phyloP scores from a whole-genome alignment of 2,329 filamentous ascomycete genomes.

The Trichoderma sp. region DNA sequence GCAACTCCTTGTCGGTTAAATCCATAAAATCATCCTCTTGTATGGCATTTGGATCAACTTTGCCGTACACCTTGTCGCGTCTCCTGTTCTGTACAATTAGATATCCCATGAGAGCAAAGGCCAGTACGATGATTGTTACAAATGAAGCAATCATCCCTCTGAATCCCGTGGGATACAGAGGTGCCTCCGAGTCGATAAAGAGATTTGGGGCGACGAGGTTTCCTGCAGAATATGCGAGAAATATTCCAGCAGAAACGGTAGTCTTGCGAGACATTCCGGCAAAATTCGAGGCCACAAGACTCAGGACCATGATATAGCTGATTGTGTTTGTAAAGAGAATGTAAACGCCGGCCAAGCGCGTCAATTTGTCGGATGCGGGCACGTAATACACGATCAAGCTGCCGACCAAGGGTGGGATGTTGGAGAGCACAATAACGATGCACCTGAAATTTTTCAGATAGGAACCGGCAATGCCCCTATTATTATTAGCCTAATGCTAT shows the following conservation, averaged over 20 bases:
- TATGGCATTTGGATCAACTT: background rate
- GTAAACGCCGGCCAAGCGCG: conserved; percentile 7
- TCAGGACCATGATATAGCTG: conserved; percentile 29
- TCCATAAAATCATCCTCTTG: conserved; percentile 7
- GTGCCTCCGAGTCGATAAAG: conserved; percentile 16
- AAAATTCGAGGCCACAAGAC: background rate
- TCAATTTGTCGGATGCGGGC: background rate
- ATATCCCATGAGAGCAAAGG: background rate
- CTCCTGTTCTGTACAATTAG: background rate
- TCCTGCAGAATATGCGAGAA: conserved; percentile 27
- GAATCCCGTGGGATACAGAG: background rate
- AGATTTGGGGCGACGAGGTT: conserved; percentile 30
- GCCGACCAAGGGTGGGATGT: background rate
- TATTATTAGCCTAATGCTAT: background rate
- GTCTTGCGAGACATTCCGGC: conserved; percentile 24
- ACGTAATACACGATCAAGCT: background rate
- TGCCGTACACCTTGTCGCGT: background rate
- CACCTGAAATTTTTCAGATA: background rate
- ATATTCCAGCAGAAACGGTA: conserved; percentile 26
- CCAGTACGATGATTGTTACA: background rate
- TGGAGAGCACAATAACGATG: background rate
- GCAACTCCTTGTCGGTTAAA: conserved; percentile 20
- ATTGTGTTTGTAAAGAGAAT: conserved; percentile 29
- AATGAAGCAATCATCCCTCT: background rate
- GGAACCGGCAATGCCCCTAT: background rate